Conservation (phyloP, 2,329 filamentous ascomycete species). For the Orbilia ellipsospora region DNA sequence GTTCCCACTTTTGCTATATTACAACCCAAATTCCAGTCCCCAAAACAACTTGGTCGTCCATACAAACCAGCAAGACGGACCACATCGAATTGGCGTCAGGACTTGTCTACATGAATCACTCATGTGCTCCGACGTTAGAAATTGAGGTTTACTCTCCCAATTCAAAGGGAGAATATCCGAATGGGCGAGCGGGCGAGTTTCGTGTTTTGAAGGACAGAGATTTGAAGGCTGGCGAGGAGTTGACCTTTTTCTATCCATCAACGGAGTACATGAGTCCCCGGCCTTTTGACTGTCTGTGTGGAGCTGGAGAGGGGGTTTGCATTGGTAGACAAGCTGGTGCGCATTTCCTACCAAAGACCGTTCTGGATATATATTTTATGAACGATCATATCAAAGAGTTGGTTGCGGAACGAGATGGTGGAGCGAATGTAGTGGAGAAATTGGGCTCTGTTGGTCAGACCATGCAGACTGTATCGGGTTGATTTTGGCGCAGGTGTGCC, state of each 20-base stretch:
- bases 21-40: no score
- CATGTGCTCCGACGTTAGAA: slow-evolving; percentile 73
- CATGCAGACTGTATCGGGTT: no score
- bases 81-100: slow-evolving; percentile 66
- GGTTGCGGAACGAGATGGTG: no score
- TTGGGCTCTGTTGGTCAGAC: no score
- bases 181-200: slow-evolving; percentile 64
- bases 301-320: slow-evolving; percentile 63
- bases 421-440: no score
- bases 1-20: no score
- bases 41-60: no score
- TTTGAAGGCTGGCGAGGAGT: slow-evolving; percentile 69
- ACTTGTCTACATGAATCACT: slow-evolving; percentile 75
- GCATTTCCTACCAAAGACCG: slow-evolving; percentile 53
- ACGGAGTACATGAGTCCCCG: slow-evolving; percentile 80
- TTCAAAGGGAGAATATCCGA: slow-evolving; percentile 61
- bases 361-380: no score
- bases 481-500: no score
- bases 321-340: slow-evolving; percentile 63
- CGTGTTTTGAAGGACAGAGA: slow-evolving; percentile 69
- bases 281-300: slow-evolving; percentile 75
- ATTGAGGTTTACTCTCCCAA: slow-evolving; percentile 67
- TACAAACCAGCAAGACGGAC: no score
- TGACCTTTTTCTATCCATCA: slow-evolving; percentile 80
- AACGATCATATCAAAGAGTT: no score